phyloP scores from a whole-genome alignment of 176 grass and related monocot species.

The Metroxylon sagu region DNA sequence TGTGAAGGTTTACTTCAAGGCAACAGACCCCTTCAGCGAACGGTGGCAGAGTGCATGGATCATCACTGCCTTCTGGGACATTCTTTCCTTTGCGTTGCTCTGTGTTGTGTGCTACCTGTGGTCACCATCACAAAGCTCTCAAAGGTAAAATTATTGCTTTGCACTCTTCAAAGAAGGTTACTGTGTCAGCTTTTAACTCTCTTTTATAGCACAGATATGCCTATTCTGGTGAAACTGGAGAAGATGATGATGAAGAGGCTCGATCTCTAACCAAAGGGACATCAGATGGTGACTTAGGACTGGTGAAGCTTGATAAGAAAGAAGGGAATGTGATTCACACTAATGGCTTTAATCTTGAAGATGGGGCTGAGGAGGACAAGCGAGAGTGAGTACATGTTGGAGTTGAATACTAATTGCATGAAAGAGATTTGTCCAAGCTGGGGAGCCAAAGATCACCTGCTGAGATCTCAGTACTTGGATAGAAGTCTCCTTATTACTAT shows the following conservation, averaged over 20 bases:
- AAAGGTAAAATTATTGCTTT: constrained; percentile 46
- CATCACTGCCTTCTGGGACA: constrained; percentile 96
- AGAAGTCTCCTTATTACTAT: too few species aligned
- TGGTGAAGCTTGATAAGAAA: constrained; percentile 63
- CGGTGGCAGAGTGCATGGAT: constrained; percentile 98
- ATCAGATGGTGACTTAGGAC: constrained; percentile 68
- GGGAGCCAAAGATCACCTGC: too few species aligned
- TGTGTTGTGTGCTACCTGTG: constrained; percentile 87
- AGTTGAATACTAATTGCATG: constrained; percentile 1
- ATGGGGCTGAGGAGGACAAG: constrained; percentile 83
- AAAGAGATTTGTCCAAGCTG: too few species aligned
- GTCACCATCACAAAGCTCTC: constrained; percentile 93
- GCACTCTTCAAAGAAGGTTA: too few species aligned
- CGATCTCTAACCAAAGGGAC: constrained; percentile 75
- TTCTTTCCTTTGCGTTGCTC: constrained; percentile 76
- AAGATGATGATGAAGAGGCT: constrained; percentile 73
- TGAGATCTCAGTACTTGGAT: too few species aligned
- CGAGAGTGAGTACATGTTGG: constrained; percentile 36
- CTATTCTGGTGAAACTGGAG: constrained; percentile 70
- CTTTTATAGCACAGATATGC: constrained; percentile 60
- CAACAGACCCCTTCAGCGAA: constrained; percentile 91
- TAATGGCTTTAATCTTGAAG: constrained; percentile 45
- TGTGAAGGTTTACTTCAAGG: constrained; percentile 94
- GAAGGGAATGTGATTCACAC: constrained; percentile 48
- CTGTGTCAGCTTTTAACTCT: neutral